Evolutionary conservation across 257 asterid genomes (phyloP).

Genomic region (Dorcoceras hygrometricum): DNA sequence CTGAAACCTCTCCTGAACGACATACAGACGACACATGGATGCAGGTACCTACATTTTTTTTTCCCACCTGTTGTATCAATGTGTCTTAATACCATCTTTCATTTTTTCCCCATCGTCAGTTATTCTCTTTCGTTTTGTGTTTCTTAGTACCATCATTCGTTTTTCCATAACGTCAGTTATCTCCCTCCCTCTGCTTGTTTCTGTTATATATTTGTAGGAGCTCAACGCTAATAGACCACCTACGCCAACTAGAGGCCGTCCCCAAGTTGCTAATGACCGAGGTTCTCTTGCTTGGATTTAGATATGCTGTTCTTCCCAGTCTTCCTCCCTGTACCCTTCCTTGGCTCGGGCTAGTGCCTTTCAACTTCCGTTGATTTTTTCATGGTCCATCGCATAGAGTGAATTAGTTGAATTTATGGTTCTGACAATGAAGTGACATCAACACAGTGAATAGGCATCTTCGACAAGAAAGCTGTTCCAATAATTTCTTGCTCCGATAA

Average conservation of each 20-base stretch:
- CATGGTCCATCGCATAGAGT: constrained; percentile 47
- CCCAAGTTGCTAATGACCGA: constrained; percentile 86
- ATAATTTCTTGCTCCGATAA: constrained; percentile 22
- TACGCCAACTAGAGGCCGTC: constrained; percentile 98
- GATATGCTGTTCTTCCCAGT: constrained; percentile 34
- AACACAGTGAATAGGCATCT: constrained; percentile 5
- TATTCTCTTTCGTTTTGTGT: no score
- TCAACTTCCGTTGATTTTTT: constrained; percentile 61
- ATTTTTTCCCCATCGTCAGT: neutral
- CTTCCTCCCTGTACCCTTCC: constrained; percentile 35
- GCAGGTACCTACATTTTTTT: constrained; percentile 64
- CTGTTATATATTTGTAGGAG: constrained; percentile 48
- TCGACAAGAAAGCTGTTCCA: constrained; percentile 21
- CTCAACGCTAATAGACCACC: constrained; percentile 97
- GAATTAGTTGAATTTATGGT: constrained; percentile 20
- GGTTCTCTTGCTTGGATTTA: constrained; percentile 93
- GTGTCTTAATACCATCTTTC: neutral
- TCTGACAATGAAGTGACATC: neutral
- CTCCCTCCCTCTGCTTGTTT: neutral
- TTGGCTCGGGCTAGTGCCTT: constrained; percentile 49
- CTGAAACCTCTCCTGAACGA: constrained; percentile 88
- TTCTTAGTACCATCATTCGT: neutral
- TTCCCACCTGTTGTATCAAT: constrained; percentile 1
- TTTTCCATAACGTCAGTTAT: neutral
- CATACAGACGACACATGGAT: constrained; percentile 95